A percentile compares a stretch with the other conserved stretches of the same genome.
Conservation (phyloP, 1,139 yeast genomes). For the Zygotorulaspora mrakii region DNA sequence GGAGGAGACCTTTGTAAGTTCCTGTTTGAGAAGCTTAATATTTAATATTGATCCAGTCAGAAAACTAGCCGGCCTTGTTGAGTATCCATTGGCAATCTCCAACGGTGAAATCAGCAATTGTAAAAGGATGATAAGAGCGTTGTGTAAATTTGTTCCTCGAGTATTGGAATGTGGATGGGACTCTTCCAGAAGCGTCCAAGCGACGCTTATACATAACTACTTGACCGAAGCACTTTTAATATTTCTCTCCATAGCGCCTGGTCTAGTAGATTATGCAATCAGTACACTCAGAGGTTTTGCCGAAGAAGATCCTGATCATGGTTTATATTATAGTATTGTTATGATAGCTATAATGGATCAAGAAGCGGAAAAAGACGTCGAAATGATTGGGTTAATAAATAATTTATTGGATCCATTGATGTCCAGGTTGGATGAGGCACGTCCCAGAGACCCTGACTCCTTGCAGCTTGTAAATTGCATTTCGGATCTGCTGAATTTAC, state of each 20-base stretch:
- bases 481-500: conserved; percentile 53
- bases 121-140: conserved; percentile 52
- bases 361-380: conserved; percentile 58
- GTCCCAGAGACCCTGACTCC: conserved; percentile 16
- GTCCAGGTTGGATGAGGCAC: conserved; percentile 16
- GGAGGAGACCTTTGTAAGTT: conserved; percentile 77
- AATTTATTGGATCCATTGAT: conserved; percentile 44
- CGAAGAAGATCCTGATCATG: conserved; percentile 47
- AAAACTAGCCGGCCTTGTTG: conserved; percentile 53
- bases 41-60: conserved; percentile 65
- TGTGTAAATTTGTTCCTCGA: conserved; percentile 60
- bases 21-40: conserved; percentile 66
- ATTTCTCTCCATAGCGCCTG: conserved; percentile 58
- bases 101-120: conserved; percentile 42
- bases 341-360: conserved; percentile 35
- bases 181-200: conserved; percentile 51
- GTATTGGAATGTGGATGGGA: conserved; percentile 67
- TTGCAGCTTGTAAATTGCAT: conserved; percentile 17
- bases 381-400: conserved; percentile 62
- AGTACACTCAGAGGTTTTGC: conserved; percentile 47
- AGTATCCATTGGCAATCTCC: conserved; percentile 44
- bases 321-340: conserved; percentile 52
- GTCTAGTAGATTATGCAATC: conserved; percentile 56
- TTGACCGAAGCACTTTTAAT: conserved; percentile 71
- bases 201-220: conserved; percentile 66